Conservation (phyloP, 2,329 filamentous ascomycete genomes). For the Helotiales sp. region DNA sequence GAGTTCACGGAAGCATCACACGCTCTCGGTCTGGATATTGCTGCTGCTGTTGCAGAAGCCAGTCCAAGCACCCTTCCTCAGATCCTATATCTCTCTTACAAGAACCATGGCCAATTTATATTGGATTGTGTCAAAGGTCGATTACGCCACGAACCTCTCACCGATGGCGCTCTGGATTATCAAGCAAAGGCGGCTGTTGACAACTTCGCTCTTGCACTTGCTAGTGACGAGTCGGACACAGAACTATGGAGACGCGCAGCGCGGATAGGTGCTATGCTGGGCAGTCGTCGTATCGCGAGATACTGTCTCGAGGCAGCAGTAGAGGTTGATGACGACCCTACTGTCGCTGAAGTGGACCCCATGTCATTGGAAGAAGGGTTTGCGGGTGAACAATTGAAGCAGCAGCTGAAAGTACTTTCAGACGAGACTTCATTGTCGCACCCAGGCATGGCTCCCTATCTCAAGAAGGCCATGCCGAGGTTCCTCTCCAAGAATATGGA, state of each 20-base stretch:
- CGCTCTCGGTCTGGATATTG: slow-evolving; percentile 57
- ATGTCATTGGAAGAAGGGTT: slow-evolving; percentile 67
- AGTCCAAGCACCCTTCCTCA: slow-evolving; percentile 83
- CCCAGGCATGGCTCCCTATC: slow-evolving; percentile 63
- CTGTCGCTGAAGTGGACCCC: slow-evolving; percentile 64
- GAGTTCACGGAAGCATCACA: slow-evolving; percentile 55
- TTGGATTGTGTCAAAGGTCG: slow-evolving; percentile 73
- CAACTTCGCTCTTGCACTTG: slow-evolving; percentile 63
- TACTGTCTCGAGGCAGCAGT: slow-evolving; percentile 70
- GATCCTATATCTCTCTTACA: slow-evolving; percentile 90
- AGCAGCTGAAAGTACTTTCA: slow-evolving; percentile 56
- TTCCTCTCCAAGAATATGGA: slow-evolving; percentile 61
- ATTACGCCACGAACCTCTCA: slow-evolving; percentile 48
- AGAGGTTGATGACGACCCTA: slow-evolving; percentile 69
- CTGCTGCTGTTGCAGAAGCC: slow-evolving; percentile 70
- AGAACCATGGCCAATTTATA: slow-evolving; percentile 91
- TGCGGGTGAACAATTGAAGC: slow-evolving; percentile 65
- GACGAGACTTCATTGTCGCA: slow-evolving; percentile 64
- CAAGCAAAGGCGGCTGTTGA: slow-evolving; percentile 53
- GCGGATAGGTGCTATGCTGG: slow-evolving; percentile 62
- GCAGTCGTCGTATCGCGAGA: slow-evolving; percentile 60
- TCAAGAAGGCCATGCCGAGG: slow-evolving; percentile 56
- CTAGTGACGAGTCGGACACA: slow-evolving; percentile 69
- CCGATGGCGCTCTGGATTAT: slow-evolving; percentile 43
- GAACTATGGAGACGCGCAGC: slow-evolving; percentile 67